Conservation (phyloP, 2,329 filamentous ascomycete genomes). For the Monosporascus sp. region DNA sequence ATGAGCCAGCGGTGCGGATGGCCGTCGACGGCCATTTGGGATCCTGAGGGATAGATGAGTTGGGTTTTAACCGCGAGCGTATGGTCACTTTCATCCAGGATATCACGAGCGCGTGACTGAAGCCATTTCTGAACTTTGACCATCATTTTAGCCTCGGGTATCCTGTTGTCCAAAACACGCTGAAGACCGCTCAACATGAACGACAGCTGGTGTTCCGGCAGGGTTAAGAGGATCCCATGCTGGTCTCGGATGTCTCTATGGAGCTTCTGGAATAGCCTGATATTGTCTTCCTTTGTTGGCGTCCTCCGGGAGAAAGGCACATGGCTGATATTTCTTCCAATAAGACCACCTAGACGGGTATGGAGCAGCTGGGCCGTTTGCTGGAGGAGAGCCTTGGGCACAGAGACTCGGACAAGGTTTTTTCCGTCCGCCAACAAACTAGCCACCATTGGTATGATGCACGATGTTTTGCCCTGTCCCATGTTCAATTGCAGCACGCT, state of each 20-base stretch:
- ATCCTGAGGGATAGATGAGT: slow-evolving; percentile 51
- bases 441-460: slow-evolving; percentile 49
- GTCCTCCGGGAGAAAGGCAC: slow-evolving; percentile 54
- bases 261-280: slow-evolving; percentile 32
- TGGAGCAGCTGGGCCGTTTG: slow-evolving; percentile 55
- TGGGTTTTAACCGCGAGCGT: slow-evolving; percentile 49
- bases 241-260: slow-evolving; percentile 33
- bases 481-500: slow-evolving; percentile 63
- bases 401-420: slow-evolving; percentile 46
- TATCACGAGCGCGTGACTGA: slow-evolving; percentile 44
- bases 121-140: slow-evolving; percentile 47
- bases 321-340: slow-evolving; percentile 48
- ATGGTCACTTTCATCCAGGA: slow-evolving; percentile 59
- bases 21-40: slow-evolving; percentile 43
- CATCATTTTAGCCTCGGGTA: slow-evolving; percentile 40
- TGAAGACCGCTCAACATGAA: slow-evolving; percentile 59
- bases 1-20: slow-evolving; percentile 47
- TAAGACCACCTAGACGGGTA: slow-evolving; percentile 47
- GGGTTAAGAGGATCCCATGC: slow-evolving; percentile 51
- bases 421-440: slow-evolving; percentile 38
- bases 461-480: slow-evolving; percentile 58
- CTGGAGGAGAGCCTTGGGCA: slow-evolving; percentile 50
- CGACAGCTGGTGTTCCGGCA: slow-evolving; percentile 59
- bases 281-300: slow-evolving; percentile 23
- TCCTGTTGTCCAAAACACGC: slow-evolving; percentile 42